Conservation (phyloP, 2,329 filamentous ascomycete species). For the Pestalotiopsis sp. region DNA sequence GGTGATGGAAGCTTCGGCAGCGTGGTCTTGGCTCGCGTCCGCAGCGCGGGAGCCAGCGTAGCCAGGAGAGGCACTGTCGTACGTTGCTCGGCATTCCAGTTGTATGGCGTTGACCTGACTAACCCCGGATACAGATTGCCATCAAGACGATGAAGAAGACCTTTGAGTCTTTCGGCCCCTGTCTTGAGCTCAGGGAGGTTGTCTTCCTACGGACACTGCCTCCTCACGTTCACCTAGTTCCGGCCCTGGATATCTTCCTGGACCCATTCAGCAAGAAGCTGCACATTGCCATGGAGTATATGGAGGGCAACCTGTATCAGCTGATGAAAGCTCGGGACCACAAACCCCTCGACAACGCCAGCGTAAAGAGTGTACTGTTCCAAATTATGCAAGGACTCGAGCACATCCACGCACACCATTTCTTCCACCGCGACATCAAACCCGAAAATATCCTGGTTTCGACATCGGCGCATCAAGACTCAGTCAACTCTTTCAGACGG, state of each 20-base stretch:
- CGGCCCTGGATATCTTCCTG: constrained; percentile 95
- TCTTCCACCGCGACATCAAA: constrained; percentile 99
- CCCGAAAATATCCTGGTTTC: constrained; percentile 98
- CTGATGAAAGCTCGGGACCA: constrained; percentile 98
- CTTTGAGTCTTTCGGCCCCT: constrained; percentile 89
- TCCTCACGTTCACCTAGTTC: constrained; percentile 88
- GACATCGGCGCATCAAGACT: constrained; percentile 82
- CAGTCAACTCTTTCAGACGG: constrained; percentile 81
- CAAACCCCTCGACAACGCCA: constrained; percentile 85
- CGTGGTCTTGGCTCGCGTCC: constrained; percentile 87
- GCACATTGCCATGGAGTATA: constrained; percentile 99
- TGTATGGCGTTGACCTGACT: background rate
- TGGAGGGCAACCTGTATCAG: constrained; percentile 99
- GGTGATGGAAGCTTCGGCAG: constrained; percentile 98
- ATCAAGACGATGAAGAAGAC: constrained; percentile 99
- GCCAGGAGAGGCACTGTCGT: constrained; percentile 92
- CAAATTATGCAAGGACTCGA: constrained; percentile 96
- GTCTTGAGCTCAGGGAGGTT: constrained; percentile 92
- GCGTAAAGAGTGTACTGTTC: constrained; percentile 96
- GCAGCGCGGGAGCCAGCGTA: constrained; percentile 85
- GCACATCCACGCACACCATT: constrained; percentile 95
- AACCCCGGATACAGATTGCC: constrained; percentile 68
- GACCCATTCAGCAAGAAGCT: constrained; percentile 95
- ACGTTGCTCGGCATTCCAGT: constrained; percentile 43
- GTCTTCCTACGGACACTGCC: constrained; percentile 93